A percentile compares a stretch with the other conserved stretches of the same genome.
These are phyloP conservation scores for Cutaneotrichosporon cyanovorans DNA, from an alignment of 1,284 basidiomycete genomes.

Conservation along the genomic window DNA sequence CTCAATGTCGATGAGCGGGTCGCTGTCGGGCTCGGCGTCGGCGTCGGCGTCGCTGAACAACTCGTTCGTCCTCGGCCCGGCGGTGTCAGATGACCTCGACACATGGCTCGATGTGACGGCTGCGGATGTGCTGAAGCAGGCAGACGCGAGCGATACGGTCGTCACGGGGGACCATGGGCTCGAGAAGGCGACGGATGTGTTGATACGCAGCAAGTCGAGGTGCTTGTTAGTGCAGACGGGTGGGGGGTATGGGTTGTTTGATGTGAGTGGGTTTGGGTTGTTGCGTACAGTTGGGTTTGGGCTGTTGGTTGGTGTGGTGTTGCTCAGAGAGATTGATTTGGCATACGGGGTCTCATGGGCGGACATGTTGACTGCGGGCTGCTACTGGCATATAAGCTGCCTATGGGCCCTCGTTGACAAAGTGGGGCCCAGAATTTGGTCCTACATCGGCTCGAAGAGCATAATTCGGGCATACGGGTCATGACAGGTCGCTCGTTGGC, in stretches of 20 bases:
- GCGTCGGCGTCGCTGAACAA: conserved; percentile 5
- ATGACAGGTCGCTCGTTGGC: no score
- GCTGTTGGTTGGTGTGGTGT: no score
- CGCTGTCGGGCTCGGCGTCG: conserved; percentile 7
- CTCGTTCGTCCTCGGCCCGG: conserved; percentile 13
- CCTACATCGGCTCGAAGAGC: no score
- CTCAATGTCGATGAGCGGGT: conserved; percentile 5
- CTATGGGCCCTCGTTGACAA: no score
- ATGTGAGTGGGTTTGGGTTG: no score
- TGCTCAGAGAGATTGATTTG: no score
- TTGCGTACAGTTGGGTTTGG: no score
- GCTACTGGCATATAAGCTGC: no score
- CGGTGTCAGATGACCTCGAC: conserved; percentile 13
- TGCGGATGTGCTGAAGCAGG: conserved; percentile 4
- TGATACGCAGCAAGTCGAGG: conserved; percentile 16
- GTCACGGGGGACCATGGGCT: conserved; percentile 21
- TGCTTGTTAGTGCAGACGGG: conserved; percentile 24
- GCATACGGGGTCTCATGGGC: no score
- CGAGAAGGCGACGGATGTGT: conserved; percentile 35
- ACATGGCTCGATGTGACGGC: conserved; percentile 25
- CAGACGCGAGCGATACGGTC: background rate
- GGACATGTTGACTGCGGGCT: no score
- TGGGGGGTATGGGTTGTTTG: conserved; percentile 26
- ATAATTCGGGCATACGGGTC: no score
- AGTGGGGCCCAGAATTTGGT: no score